Percentiles rank a stretch among this genome's conserved stretches.
Conservation (phyloP, 768 basidiomycete species). For the Steccherinum ochraceum region DNA sequence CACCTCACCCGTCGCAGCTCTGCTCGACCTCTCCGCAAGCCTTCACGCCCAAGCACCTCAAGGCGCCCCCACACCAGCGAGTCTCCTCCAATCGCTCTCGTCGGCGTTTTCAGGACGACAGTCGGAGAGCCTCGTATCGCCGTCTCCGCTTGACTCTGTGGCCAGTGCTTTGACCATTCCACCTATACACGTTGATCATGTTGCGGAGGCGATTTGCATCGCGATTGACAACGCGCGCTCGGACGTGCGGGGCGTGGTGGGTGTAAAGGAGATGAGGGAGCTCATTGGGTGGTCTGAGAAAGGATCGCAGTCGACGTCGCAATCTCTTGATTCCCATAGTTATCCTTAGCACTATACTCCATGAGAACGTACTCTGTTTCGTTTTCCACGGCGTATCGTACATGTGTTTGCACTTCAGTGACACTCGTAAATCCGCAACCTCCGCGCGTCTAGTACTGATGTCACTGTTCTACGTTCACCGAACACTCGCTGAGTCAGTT, state of each 20-base stretch:
- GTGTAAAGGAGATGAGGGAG: conserved; percentile 66
- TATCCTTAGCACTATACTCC: too few relatives aligned
- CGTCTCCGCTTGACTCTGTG: conserved; percentile 54
- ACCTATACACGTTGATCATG: conserved; percentile 94
- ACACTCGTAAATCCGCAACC: too few relatives aligned
- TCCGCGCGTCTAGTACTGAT: too few relatives aligned
- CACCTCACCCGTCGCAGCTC: conserved; percentile 75
- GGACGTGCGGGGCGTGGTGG: conserved; percentile 58
- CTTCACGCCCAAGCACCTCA: conserved; percentile 56
- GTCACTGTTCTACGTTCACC: too few relatives aligned
- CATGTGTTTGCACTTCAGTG: too few relatives aligned
- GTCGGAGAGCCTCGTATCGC: conserved; percentile 19
- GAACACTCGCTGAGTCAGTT: too few relatives aligned
- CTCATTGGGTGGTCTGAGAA: conserved; percentile 61
- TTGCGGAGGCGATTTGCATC: conserved; percentile 76
- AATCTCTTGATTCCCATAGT: neutral
- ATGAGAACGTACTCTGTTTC: neutral
- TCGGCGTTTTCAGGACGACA: conserved; percentile 12
- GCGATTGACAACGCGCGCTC: conserved; percentile 40
- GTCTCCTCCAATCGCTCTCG: conserved; percentile 46
- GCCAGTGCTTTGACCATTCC: conserved; percentile 79
- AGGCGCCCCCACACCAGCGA: conserved; percentile 58
- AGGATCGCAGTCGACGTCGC: conserved; percentile 17
- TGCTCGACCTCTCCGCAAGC: conserved; percentile 75
- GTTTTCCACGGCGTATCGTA: too few relatives aligned